Conservation (phyloP, 257 asterid genomes). For the Ocimum tenuiflorum region DNA sequence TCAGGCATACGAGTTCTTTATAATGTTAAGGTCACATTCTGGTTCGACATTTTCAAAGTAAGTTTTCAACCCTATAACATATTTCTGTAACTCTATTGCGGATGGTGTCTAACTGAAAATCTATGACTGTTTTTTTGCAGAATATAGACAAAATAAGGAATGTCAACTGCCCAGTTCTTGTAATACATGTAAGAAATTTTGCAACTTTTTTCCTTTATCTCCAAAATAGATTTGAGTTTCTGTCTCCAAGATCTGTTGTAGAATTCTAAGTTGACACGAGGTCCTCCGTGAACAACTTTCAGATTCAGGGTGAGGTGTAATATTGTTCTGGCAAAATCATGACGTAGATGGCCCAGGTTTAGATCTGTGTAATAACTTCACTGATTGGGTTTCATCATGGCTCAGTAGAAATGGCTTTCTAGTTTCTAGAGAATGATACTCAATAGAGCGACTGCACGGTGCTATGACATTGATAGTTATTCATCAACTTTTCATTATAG, state of each 20-base stretch:
- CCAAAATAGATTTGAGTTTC: neutral
- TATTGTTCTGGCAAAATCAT: neutral
- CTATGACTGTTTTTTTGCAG: constrained; percentile 38
- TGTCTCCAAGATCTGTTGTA: neutral
- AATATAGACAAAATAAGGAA: constrained; percentile 83
- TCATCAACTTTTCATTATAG: neutral
- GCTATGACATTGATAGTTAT: neutral
- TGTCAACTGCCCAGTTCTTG: constrained; percentile 87
- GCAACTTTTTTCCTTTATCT: constrained; percentile 7
- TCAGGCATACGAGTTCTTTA: constrained; percentile 93
- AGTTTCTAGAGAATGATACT: neutral
- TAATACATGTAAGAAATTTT: constrained; percentile 77
- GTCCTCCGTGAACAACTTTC: neutral
- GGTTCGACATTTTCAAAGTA: constrained; percentile 98
- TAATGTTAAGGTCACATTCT: constrained; percentile 90
- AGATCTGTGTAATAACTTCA: neutral
- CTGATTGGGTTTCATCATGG: neutral
- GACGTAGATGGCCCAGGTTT: neutral
- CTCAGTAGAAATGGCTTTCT: neutral
- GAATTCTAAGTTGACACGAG: too few relatives aligned
- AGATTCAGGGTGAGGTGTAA: neutral
- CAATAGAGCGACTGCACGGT: neutral
- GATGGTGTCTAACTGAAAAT: constrained; percentile 17
- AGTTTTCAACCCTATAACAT: constrained; percentile 11
- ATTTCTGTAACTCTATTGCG: neutral